Percentiles rank a stretch among this genome's conserved stretches.
Evolutionary conservation across 768 basidiomycete species (phyloP).

Genomic region (Asterophora lycoperdoides): DNA sequence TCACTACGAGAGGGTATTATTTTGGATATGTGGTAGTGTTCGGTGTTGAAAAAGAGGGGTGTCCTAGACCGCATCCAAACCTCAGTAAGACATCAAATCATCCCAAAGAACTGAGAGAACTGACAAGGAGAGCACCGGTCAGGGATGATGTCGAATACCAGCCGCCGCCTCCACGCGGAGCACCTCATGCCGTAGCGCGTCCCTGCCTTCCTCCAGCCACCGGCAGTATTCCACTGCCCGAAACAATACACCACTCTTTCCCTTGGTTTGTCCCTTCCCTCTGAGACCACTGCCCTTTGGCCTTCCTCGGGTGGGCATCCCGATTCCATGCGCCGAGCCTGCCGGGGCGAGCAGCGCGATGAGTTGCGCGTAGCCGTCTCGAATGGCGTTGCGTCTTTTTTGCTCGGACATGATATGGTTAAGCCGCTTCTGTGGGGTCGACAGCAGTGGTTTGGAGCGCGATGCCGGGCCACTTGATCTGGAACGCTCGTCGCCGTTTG

Average conservation of each 20-base stretch:
- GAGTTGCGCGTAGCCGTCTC: conserved; percentile 84
- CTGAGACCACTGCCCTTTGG: conserved; percentile 75
- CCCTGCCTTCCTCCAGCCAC: conserved; percentile 83
- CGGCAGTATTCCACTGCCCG: conserved; percentile 81
- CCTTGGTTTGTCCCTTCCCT: conserved; percentile 68
- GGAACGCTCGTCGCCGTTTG: conserved; percentile 6
- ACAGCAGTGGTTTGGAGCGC: conserved; percentile 62
- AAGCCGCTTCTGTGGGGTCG: conserved; percentile 81
- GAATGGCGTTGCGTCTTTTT: conserved; percentile 87
- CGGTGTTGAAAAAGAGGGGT: background rate
- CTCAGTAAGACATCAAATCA: background rate
- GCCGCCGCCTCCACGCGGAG: conserved; percentile 62
- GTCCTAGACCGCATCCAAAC: background rate
- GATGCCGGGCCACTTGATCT: conserved; percentile 16
- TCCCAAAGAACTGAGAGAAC: background rate
- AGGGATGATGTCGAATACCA: conserved; percentile 39
- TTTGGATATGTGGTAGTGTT: background rate
- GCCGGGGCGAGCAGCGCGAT: conserved; percentile 80
- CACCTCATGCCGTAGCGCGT: conserved; percentile 68
- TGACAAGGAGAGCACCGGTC: background rate
- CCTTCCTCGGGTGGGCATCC: conserved; percentile 72
- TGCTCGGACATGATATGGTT: conserved; percentile 96
- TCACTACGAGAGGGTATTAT: background rate
- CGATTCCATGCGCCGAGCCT: conserved; percentile 59
- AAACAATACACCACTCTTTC: conserved; percentile 87